phyloP scores from a whole-genome alignment of 2,329 filamentous ascomycete species.

The Fusarium mundagurra region DNA sequence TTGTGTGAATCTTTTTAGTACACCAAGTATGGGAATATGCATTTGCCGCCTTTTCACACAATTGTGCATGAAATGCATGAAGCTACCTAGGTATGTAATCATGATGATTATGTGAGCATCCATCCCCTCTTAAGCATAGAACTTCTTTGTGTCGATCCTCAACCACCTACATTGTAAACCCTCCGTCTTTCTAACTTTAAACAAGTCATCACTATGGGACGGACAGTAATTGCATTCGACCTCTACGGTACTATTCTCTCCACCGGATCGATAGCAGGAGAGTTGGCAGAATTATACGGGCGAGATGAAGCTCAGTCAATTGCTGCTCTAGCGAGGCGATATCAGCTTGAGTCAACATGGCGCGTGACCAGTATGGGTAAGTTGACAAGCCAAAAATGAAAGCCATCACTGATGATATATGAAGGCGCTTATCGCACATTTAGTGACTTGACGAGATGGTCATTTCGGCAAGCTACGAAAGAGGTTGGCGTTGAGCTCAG shows the following conservation, averaged over 20 bases:
- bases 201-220: slow-evolving; percentile 33
- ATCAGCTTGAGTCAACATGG: slow-evolving; percentile 83
- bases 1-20: background rate
- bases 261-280: slow-evolving; percentile 72
- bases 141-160: background rate
- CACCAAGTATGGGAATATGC: background rate
- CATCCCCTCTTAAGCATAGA: background rate
- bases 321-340: slow-evolving; percentile 70
- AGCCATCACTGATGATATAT: background rate
- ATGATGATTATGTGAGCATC: slow-evolving; percentile 1
- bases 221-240: slow-evolving; percentile 73
- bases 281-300: slow-evolving; percentile 67
- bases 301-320: slow-evolving; percentile 65
- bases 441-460: slow-evolving; percentile 67
- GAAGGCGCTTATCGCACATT: slow-evolving; percentile 64
- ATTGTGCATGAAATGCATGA: background rate
- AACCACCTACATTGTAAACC: background rate
- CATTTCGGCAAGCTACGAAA: slow-evolving; percentile 71
- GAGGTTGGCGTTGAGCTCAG: slow-evolving; percentile 62
- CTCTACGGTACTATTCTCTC: slow-evolving; percentile 80
- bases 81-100: background rate
- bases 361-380: slow-evolving; percentile 78
- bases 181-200: background rate
- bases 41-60: background rate
- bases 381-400: slow-evolving; percentile 11